phyloP scores from a whole-genome alignment of 2,329 filamentous ascomycete species.

The Neodidymelliopsis sp. region DNA sequence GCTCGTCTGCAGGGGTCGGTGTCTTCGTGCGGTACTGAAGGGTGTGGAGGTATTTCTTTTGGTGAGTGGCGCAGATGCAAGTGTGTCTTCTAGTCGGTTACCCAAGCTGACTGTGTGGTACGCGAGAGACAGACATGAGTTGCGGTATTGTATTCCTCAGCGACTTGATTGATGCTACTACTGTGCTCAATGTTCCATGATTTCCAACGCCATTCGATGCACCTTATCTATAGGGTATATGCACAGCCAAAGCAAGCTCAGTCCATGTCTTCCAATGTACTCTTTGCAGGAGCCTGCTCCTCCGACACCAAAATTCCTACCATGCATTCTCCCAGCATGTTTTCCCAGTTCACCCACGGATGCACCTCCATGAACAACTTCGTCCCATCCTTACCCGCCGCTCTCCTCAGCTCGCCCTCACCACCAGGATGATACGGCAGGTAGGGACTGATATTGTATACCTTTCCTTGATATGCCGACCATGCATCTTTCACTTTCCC shows the following conservation, averaged over 20 bases:
- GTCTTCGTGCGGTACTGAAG: too few species aligned
- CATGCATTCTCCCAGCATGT: constrained; percentile 67
- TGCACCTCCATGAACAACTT: constrained; percentile 70
- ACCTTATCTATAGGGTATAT: constrained; percentile 28
- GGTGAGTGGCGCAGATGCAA: too few species aligned
- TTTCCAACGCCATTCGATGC: constrained; percentile 11
- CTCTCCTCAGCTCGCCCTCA: constrained; percentile 80
- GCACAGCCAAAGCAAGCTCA: constrained; percentile 33
- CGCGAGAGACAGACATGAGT: too few species aligned
- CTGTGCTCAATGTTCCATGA: too few species aligned
- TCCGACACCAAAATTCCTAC: constrained; percentile 68
- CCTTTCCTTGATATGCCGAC: constrained; percentile 86
- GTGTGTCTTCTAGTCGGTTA: too few species aligned
- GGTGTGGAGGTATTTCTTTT: too few species aligned
- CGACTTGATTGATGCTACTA: too few species aligned
- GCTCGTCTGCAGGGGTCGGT: too few species aligned
- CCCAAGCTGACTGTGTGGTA: too few species aligned
- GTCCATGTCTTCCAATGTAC: constrained; percentile 66
- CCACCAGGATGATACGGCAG: constrained; percentile 90
- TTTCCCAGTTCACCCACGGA: constrained; percentile 75
- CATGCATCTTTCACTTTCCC: constrained; percentile 72
- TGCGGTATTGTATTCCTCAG: too few species aligned
- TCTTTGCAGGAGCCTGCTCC: constrained; percentile 47
- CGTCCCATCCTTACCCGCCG: constrained; percentile 72
- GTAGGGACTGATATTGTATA: constrained; percentile 95